phyloP scores from a whole-genome alignment of 192 early-diverging fungal genomes.

The Paraglomus brasilianum region DNA sequence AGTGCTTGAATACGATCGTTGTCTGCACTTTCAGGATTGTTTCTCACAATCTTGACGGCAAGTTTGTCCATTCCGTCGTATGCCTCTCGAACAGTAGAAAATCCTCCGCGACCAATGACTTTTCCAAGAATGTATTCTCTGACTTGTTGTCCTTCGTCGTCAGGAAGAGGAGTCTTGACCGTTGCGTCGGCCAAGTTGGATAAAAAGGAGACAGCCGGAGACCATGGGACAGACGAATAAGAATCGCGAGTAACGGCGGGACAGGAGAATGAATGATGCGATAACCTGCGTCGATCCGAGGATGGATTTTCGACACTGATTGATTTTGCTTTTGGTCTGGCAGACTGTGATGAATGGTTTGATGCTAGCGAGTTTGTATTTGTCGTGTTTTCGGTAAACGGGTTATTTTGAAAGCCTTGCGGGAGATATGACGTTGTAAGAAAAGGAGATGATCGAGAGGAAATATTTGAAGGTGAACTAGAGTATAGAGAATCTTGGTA shows the following conservation, averaged over 20 bases:
- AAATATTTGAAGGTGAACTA: neutral
- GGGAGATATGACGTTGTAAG: neutral
- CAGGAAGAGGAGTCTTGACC: slow-evolving; percentile 19
- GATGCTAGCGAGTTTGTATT: neutral
- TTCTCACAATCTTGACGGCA: slow-evolving; percentile 72
- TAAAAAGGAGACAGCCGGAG: slow-evolving; percentile 40
- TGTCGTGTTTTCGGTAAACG: neutral
- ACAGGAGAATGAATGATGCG: neutral
- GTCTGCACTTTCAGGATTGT: slow-evolving; percentile 36
- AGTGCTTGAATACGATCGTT: slow-evolving; percentile 45
- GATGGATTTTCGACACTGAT: slow-evolving; percentile 1
- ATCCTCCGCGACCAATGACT: slow-evolving; percentile 73
- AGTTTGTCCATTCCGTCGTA: slow-evolving; percentile 44
- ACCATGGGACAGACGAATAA: slow-evolving; percentile 36
- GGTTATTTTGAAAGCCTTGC: neutral
- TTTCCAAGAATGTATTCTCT: slow-evolving; percentile 69
- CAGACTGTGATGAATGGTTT: neutral
- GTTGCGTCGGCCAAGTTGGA: slow-evolving; percentile 5
- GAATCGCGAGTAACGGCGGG: slow-evolving; percentile 9
- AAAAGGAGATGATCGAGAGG: neutral
- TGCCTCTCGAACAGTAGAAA: slow-evolving; percentile 75
- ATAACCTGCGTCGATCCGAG: neutral
- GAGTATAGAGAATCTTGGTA: neutral
- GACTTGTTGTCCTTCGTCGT: slow-evolving; percentile 71
- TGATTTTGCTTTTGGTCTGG: neutral